phyloP scores from a whole-genome alignment of 768 basidiomycete species.

The Tulasnella sp. region DNA sequence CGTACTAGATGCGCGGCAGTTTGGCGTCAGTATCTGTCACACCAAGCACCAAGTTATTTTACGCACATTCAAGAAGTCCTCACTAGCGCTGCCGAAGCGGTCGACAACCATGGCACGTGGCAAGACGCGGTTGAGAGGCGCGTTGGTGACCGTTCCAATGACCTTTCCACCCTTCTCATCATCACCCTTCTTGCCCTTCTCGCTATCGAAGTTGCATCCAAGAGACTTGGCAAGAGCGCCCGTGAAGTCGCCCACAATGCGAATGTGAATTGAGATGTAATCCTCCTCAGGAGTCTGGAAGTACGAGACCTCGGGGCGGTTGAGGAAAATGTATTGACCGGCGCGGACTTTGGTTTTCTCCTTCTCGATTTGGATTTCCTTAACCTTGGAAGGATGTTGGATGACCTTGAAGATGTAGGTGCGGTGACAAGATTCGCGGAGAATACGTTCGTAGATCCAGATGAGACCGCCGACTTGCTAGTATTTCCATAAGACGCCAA shows the following conservation, averaged over 20 bases:
- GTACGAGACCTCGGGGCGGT: slow-evolving; percentile 84
- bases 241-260: slow-evolving; percentile 89
- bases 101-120: not conserved
- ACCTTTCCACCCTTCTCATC: not conserved
- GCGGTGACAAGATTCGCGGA: slow-evolving; percentile 86
- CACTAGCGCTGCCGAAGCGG: slow-evolving; percentile 62
- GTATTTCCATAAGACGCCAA: slow-evolving; percentile 96
- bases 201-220: not conserved
- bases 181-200: slow-evolving; percentile 1
- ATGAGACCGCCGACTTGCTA: slow-evolving; percentile 83
- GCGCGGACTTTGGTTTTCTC: slow-evolving; percentile 77
- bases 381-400: slow-evolving; percentile 37
- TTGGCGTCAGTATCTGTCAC: not conserved
- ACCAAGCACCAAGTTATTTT: not conserved
- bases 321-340: slow-evolving; percentile 89
- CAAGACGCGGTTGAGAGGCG: not conserved
- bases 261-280: slow-evolving; percentile 89
- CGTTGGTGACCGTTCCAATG: not conserved
- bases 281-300: slow-evolving; percentile 96
- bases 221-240: slow-evolving; percentile 20
- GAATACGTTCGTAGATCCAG: slow-evolving; percentile 80
- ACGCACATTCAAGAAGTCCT: slow-evolving; percentile 68
- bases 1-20: too few species aligned
- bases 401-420: slow-evolving; percentile 26
- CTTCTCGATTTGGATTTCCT: slow-evolving; percentile 97